Evolutionary conservation across 805 yeast genomes (phyloP).

Genomic region (Saturnispora diversa): DNA sequence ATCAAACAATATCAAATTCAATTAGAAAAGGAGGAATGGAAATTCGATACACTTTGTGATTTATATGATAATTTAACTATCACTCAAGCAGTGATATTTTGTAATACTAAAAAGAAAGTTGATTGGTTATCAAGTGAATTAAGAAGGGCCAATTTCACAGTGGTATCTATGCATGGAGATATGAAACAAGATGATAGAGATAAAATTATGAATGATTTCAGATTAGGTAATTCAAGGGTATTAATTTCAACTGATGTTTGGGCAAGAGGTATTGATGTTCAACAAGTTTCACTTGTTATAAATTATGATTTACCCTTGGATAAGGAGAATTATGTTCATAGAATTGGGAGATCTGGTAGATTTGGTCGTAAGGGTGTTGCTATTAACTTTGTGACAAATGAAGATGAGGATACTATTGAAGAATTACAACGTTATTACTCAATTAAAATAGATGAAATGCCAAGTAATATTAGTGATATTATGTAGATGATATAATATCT

Average conservation of each 20-base stretch:
- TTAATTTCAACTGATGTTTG: slow-evolving; percentile 93
- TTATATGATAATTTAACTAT: slow-evolving; percentile 90
- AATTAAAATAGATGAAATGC: slow-evolving; percentile 70
- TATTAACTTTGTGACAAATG: slow-evolving; percentile 80
- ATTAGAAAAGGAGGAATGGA: slow-evolving; percentile 89
- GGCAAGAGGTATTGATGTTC: slow-evolving; percentile 98
- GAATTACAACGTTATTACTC: slow-evolving; percentile 70
- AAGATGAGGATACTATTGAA: slow-evolving; percentile 65
- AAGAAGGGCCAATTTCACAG: slow-evolving; percentile 77
- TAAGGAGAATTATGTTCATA: slow-evolving; percentile 91
- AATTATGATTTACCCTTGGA: slow-evolving; percentile 91
- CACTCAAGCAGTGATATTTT: slow-evolving; percentile 96
- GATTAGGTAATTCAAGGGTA: slow-evolving; percentile 88
- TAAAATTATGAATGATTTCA: slow-evolving; percentile 88
- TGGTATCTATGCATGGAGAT: slow-evolving; percentile 94
- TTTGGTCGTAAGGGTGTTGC: slow-evolving; percentile 99
- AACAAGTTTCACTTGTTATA: slow-evolving; percentile 91
- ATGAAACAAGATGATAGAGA: slow-evolving; percentile 94
- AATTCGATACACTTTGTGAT: slow-evolving; percentile 90
- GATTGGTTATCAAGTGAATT: slow-evolving; percentile 81
- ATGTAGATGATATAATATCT: slow-evolving; percentile 11
- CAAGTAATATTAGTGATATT: slow-evolving; percentile 47
- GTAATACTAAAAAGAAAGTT: slow-evolving; percentile 94
- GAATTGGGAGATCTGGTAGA: slow-evolving; percentile 97
- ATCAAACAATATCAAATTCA: slow-evolving; percentile 86